phyloP scores from a whole-genome alignment of 139 green algal species.

The Micractinium conductrix region DNA sequence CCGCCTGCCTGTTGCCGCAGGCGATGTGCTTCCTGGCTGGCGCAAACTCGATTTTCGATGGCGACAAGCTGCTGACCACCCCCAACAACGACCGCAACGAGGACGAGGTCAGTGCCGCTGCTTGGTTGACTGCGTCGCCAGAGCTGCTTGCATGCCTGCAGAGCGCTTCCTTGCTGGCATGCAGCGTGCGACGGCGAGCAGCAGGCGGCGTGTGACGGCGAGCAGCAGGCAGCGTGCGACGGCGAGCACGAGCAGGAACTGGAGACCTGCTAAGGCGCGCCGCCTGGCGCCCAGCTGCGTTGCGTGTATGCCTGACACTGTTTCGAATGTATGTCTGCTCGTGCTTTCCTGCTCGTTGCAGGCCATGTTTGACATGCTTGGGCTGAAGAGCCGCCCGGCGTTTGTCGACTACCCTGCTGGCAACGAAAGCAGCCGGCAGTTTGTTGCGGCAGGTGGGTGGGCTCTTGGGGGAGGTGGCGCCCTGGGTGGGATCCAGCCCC shows the following conservation, averaged over 20 bases:
- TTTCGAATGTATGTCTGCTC: neutral
- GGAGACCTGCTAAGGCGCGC: constrained; percentile 41
- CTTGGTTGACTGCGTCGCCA: no score
- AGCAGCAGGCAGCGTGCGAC: neutral
- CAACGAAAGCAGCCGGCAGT: constrained; percentile 17
- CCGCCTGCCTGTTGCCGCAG: constrained; percentile 63
- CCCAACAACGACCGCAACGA: constrained; percentile 91
- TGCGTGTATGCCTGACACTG: neutral
- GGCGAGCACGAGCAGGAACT: neutral
- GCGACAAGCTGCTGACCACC: constrained; percentile 98
- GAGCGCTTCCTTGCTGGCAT: neutral
- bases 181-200: neutral
- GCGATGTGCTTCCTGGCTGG: constrained; percentile 97
- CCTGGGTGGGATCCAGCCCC: no score
- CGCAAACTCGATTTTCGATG: constrained; percentile 98
- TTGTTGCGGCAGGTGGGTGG: no score
- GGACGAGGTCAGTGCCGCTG: constrained; percentile 23
- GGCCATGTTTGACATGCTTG: constrained; percentile 86
- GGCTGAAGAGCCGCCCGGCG: constrained; percentile 78
- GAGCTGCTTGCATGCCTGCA: neutral
- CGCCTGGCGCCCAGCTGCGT: neutral
- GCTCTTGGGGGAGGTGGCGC: neutral
- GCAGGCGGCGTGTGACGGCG: neutral
- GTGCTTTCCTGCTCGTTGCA: neutral
- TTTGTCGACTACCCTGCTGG: constrained; percentile 85